A percentile compares a stretch with the other conserved stretches of the same genome.
Evolutionary conservation across 2,329 filamentous ascomycete species (phyloP).

Genomic region (Periconia macrospinosa): DNA sequence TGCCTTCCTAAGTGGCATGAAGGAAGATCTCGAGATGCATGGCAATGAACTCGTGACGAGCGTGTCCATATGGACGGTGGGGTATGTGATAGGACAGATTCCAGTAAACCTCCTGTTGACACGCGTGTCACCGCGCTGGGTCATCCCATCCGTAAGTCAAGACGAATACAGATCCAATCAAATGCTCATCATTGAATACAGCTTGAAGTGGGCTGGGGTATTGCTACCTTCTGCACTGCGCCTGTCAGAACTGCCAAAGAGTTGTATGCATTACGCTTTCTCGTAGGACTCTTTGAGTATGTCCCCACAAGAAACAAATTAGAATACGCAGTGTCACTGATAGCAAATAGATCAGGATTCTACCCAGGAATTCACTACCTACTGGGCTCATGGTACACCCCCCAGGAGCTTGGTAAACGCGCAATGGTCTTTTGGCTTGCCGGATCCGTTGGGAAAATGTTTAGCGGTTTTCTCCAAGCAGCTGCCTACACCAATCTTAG

Average conservation of each 20-base stretch:
- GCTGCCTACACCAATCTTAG: slow-evolving; percentile 51
- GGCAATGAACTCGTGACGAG: slow-evolving; percentile 60
- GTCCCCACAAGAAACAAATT: not conserved
- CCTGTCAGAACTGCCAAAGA: not conserved
- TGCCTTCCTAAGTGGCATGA: slow-evolving; percentile 34
- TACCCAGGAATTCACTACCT: slow-evolving; percentile 56
- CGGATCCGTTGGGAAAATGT: slow-evolving; percentile 63
- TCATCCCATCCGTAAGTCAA: not conserved
- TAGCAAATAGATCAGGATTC: not conserved
- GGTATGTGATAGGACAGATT: slow-evolving; percentile 60
- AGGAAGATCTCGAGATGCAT: slow-evolving; percentile 56
- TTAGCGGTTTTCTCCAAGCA: slow-evolving; percentile 64
- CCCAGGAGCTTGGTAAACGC: slow-evolving; percentile 62
- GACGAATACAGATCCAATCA: not conserved
- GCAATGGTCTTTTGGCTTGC: slow-evolving; percentile 64
- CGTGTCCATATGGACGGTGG: slow-evolving; percentile 61
- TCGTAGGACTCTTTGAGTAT: slow-evolving; percentile 3
- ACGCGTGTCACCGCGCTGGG: slow-evolving; percentile 14
- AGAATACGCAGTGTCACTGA: not conserved
- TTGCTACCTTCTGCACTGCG: slow-evolving; percentile 2
- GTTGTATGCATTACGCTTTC: slow-evolving; percentile 1
- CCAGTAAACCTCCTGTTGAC: slow-evolving; percentile 57
- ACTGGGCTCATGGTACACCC: slow-evolving; percentile 64
- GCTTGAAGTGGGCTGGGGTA: slow-evolving; percentile 3
- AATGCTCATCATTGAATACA: not conserved